Conservation (phyloP, 345 rosid species). For the Gossypium longicalyx region DNA sequence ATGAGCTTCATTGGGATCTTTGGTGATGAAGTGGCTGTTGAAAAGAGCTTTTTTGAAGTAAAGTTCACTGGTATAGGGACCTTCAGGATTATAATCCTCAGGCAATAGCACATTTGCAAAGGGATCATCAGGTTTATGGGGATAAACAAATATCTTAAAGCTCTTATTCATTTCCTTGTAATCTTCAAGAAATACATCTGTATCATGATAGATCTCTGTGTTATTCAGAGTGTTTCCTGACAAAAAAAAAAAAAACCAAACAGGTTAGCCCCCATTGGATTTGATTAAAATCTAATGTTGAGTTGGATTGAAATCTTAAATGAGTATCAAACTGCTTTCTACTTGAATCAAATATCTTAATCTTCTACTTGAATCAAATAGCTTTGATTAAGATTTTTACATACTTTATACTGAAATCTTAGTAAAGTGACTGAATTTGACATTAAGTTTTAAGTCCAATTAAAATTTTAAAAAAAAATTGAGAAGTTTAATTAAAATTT, state of each 20-base stretch:
- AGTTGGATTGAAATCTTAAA: too few species aligned
- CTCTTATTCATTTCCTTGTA: constrained; percentile 50
- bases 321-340: too few species aligned
- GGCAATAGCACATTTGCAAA: constrained; percentile 45
- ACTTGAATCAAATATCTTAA: too few species aligned
- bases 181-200: constrained; percentile 41
- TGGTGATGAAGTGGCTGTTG: constrained; percentile 47
- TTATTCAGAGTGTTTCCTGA: constrained; percentile 34
- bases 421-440: too few species aligned
- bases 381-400: too few species aligned
- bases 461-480: too few species aligned
- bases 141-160: constrained; percentile 57
- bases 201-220: constrained; percentile 42
- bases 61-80: constrained; percentile 51
- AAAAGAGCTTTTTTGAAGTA: constrained; percentile 47
- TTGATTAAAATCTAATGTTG: too few species aligned
- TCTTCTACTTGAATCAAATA: too few species aligned
- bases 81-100: constrained; percentile 32
- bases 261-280: too few species aligned
- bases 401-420: too few species aligned
- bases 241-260: not conserved
- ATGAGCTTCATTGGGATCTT: constrained; percentile 43
- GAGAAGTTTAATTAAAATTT: too few species aligned
- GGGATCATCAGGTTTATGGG: constrained; percentile 43
- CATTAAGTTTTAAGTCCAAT: too few species aligned